Base-by-base conservation (phyloP, 2,329 filamentous ascomycete species). In the Aspergillus tamarii region DNA sequence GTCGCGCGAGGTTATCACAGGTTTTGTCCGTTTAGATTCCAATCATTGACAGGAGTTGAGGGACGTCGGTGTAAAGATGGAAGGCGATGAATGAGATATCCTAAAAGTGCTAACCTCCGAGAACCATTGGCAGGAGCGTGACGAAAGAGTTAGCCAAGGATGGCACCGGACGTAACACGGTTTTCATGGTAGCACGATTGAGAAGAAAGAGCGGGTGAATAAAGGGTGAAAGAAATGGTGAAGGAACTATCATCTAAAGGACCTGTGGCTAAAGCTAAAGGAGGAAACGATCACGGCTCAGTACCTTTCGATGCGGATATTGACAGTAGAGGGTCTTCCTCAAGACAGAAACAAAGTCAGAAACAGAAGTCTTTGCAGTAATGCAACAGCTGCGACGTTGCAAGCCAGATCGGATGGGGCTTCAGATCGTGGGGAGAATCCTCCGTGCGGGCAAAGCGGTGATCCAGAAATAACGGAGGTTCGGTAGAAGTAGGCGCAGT, bases 61-160 rank as follows among this genome's bases (percentile, higher is more conserved):
- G 26, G 52, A 41, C 30, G 56, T 16, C 34, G 39, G 59, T 41
- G 56, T 34, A 53, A 63, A 32, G 23, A 28, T 9, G 26, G 58
- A 21, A 53, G 50, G 43, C 52, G 63, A 48, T 58, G 28, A 60
- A 46, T 58, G 57, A 61, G 59, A 34, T 32, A 48, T 59, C 59
- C 63, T 66, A 67, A 46, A 64, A 61, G 52, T 61, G 64, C 68
- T 70, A 61, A 62, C 62, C 61, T 52, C 54, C 54, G 58, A 34
- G 36, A 62, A 63, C 34, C 64, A 61, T 66, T 67, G 67, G 63
- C 64, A 65, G 63, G 63, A 64, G 67, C 66, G 63, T 69, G 54
- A 65, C 62, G 43, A 65, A 63, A 63, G 45, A 67, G 68, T 71
- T 65, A 71, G 69, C 63, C 63, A 59, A 60, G 11, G 5, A 58